Base-by-base conservation (phyloP, 2,329 filamentous ascomycete species). In the Endocalyx cinctus region DNA sequence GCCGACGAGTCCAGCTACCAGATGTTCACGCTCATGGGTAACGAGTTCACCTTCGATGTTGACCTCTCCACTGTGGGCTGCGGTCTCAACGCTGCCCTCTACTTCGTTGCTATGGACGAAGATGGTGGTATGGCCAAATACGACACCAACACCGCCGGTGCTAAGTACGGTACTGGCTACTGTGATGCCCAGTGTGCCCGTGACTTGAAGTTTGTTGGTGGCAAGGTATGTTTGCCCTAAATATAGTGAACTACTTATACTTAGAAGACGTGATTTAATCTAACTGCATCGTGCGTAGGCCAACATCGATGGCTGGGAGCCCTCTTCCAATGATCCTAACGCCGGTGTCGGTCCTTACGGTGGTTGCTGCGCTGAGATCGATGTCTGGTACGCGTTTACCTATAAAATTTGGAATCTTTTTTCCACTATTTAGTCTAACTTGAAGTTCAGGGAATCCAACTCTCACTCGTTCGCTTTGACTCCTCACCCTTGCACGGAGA, bases 11-110 rank as follows among this genome's bases (percentile, higher is more conserved):
- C 60, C 40, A 70, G 67, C 38, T 82, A 82, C 55, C 59, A 79
- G 58, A 67, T 70, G 41, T 74, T 81, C 59, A 67, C 72, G 37
- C 62, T 80, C 34, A 63, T 70, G 42, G 72, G 72, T 58, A 66
- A 74, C 48, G 78, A 82, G 53, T 74, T 82, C 54, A 70, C 73
- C 22, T 80, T 82, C 43, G 76, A 80, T 34, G 76, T 81, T 12
- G 77, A 82, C 51, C 67, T 79, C 22, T 79, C 77, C 18, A 69
- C 71, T 39, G 64, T 81, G 22, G 52, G 54, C 33, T 82, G 79
- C 46, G 79, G 79, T 40, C 58, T 82, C 35, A 82, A 83, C 56
- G 78, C 77, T 33, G 77, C 77, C 22, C 57, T 82, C 17, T 81
- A 82, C 57, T 65, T 73, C 35, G 63, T 68, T 31, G 58, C 66